Evolutionary conservation across 2,329 filamentous ascomycete species (phyloP), one percentile per base, ranked within the genome.

Genomic region (Xylariaceae sp.): DNA sequence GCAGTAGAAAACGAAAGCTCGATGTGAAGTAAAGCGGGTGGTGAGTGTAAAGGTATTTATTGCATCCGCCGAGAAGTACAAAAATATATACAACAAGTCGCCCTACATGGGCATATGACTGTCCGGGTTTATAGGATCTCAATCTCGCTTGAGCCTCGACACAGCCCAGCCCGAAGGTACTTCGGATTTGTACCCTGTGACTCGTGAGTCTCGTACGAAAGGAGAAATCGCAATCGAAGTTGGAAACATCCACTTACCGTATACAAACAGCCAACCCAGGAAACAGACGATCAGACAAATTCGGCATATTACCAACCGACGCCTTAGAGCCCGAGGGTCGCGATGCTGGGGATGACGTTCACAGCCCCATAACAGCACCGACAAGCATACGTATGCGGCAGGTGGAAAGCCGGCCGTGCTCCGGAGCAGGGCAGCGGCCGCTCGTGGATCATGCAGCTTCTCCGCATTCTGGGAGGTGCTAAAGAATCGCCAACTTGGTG

Each of bases 221-320:
- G n/a, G n/a, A 16, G 11, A 12, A 12, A 40, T 39, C 23, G 26
- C 14, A 21, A 14, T 26, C 8, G 6, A 19, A 12, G n/a, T n/a
- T n/a, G n/a, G n/a, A n/a, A n/a, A n/a, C n/a, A n/a, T 21, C 21
- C 2, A 23, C 16, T 47, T n/a, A 50, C 29, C 19, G 21, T 11
- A 9, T 23, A 21, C 23, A 23, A 21, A 9, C 23, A 33, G 19
- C 40, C 16, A 21, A n/a, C 8, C 16, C 19, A 36, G 11, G 16
- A 34, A 26, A 39, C 29, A 34, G 14, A 26, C 24, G 19, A 23
- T n/a, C 24, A 21, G 9, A 36, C 19, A 12, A 14, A 26, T 17
- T 56, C 53, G 53, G 40, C 34, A 28, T 19, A 46, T 45, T 56
- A 23, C 14, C n/a, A 51, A 44, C 53, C 53, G 46, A 51, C 17